A percentile compares a stretch with the other conserved stretches of the same genome.
Evolutionary conservation across 2,329 filamentous ascomycete species (phyloP).

Genomic region (Colletotrichum aenigma): DNA sequence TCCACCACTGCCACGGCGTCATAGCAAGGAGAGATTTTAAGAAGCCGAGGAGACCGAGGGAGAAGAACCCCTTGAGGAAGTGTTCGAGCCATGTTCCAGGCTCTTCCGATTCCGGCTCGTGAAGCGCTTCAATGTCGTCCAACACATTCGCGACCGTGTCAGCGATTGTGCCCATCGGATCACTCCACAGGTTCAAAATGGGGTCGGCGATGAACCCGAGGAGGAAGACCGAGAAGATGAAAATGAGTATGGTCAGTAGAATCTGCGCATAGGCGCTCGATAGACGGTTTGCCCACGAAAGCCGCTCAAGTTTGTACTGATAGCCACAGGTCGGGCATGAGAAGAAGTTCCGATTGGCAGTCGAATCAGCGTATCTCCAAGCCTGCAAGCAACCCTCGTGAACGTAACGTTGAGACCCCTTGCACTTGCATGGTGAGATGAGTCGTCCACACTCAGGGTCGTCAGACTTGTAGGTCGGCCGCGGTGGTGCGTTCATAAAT

Average conservation of each 20-base stretch:
- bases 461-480: slow-evolving; percentile 70
- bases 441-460: slow-evolving; percentile 77
- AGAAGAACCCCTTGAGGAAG: slow-evolving; percentile 89
- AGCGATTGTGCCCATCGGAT: slow-evolving; percentile 70
- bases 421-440: slow-evolving; percentile 90
- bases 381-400: slow-evolving; percentile 87
- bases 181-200: slow-evolving; percentile 86
- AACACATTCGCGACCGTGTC: slow-evolving; percentile 53
- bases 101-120: slow-evolving; percentile 40
- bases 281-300: slow-evolving; percentile 76
- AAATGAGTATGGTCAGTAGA: slow-evolving; percentile 71
- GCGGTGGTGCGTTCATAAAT: slow-evolving; percentile 25
- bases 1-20: slow-evolving; percentile 79
- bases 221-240: slow-evolving; percentile 75
- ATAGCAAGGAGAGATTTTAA: slow-evolving; percentile 78
- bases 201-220: slow-evolving; percentile 93
- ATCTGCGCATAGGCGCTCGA: slow-evolving; percentile 72
- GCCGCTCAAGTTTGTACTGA: slow-evolving; percentile 76
- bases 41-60: slow-evolving; percentile 84
- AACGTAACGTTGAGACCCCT: slow-evolving; percentile 90
- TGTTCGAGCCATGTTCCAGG: slow-evolving; percentile 76
- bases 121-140: slow-evolving; percentile 42
- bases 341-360: slow-evolving; percentile 74
- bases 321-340: slow-evolving; percentile 89
- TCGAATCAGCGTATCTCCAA: slow-evolving; percentile 79